These are phyloP conservation scores for Gamsiella multidivaricata DNA, from an alignment of 192 early-diverging fungal species.

Conservation along the genomic window DNA sequence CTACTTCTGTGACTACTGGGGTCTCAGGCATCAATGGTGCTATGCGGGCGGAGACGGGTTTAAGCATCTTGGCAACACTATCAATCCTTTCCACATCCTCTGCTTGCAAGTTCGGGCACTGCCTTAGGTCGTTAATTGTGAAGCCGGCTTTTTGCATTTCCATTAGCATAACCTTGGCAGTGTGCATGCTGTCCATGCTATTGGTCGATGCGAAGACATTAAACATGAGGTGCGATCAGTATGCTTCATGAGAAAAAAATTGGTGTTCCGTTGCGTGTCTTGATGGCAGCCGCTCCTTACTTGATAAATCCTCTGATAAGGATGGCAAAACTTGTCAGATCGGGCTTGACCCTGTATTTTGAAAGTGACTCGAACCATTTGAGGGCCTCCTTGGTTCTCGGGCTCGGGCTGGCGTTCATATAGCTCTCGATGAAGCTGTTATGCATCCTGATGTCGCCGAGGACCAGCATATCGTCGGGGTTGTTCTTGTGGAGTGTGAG, in stretches of 20 bases:
- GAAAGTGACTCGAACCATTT: slow-evolving; percentile 78
- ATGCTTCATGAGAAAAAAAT: too few species aligned
- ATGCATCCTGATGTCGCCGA: slow-evolving; percentile 76
- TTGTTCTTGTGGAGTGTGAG: slow-evolving; percentile 70
- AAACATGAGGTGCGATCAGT: too few species aligned
- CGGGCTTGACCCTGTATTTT: slow-evolving; percentile 66
- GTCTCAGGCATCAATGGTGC: slow-evolving; percentile 22
- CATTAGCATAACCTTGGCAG: slow-evolving; percentile 57
- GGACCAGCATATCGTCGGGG: slow-evolving; percentile 74
- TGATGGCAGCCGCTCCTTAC: slow-evolving; percentile 39
- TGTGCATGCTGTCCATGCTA: slow-evolving; percentile 58
- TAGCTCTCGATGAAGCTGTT: slow-evolving; percentile 88
- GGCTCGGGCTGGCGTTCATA: slow-evolving; percentile 60
- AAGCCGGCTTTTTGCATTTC: slow-evolving; percentile 58
- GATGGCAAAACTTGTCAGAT: slow-evolving; percentile 81
- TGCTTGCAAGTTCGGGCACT: slow-evolving; percentile 32
- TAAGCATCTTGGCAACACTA: slow-evolving; percentile 18
- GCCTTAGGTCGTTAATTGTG: slow-evolving; percentile 26
- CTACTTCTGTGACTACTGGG: background rate
- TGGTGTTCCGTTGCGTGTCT: background rate
- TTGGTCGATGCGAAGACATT: background rate
- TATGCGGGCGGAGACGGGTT: slow-evolving; percentile 23
- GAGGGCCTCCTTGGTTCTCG: slow-evolving; percentile 66
- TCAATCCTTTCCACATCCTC: slow-evolving; percentile 44
- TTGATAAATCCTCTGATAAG: slow-evolving; percentile 76